Evolutionary conservation across 2,329 filamentous ascomycete genomes (phyloP).

Genomic region (Microsporum audouinii): DNA sequence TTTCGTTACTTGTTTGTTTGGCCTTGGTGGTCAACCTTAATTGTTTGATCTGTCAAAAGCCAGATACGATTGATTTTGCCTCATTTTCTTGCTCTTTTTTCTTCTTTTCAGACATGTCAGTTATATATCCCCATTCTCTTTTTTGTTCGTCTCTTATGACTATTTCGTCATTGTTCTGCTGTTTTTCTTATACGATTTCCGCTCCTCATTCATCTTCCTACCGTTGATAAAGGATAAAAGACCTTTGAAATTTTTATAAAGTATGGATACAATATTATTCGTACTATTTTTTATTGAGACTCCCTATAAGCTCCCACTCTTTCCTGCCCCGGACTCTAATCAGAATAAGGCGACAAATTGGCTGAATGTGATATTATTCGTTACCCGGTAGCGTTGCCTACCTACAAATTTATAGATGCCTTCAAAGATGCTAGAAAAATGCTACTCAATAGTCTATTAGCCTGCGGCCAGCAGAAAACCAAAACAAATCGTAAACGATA

Average conservation of each 20-base stretch:
- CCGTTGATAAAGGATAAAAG: neutral
- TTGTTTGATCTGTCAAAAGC: slow-evolving; percentile 2
- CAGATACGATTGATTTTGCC: slow-evolving; percentile 1
- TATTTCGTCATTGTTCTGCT: neutral
- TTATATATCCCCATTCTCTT: slow-evolving; percentile 1
- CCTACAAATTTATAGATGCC: neutral
- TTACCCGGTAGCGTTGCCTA: neutral
- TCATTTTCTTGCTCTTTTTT: neutral
- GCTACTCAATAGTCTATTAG: neutral
- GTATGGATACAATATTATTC: neutral
- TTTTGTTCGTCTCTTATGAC: neutral
- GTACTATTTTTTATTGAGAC: neutral
- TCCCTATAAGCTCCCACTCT: neutral
- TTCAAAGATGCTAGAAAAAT: neutral
- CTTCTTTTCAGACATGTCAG: slow-evolving; percentile 1
- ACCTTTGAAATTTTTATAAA: neutral
- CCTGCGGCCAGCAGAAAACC: neutral
- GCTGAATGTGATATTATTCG: neutral
- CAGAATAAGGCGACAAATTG: neutral
- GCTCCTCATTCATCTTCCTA: neutral
- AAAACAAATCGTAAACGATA: neutral
- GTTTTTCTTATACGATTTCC: neutral
- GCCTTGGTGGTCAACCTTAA: neutral
- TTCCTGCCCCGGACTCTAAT: neutral
- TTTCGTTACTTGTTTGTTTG: neutral